Evolutionary conservation across 805 yeast genomes (phyloP).

Genomic region (Nakazawaea sp.): DNA sequence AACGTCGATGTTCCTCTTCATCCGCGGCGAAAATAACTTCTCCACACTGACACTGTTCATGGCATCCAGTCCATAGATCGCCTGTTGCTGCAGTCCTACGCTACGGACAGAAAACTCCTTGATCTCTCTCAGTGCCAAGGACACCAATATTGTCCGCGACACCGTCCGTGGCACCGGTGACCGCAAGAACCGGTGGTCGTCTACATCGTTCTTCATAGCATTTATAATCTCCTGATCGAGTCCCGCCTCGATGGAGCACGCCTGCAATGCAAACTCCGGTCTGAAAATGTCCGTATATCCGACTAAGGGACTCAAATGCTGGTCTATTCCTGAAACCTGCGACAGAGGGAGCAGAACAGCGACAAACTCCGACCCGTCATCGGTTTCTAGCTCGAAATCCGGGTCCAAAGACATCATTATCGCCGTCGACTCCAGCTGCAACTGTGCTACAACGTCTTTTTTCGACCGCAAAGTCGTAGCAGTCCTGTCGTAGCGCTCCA

Average conservation of each 20-base stretch:
- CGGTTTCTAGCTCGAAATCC: not conserved
- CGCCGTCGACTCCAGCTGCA: not conserved
- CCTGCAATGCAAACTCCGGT: slow-evolving; percentile 43
- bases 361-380: not conserved
- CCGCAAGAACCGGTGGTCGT: slow-evolving; percentile 27
- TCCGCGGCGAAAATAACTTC: slow-evolving; percentile 8
- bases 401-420: not conserved
- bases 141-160: slow-evolving; percentile 33
- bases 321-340: not conserved
- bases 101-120: slow-evolving; percentile 30
- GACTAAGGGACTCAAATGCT: slow-evolving; percentile 10
- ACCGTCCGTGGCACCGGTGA: slow-evolving; percentile 16
- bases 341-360: not conserved
- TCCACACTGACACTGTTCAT: slow-evolving; percentile 4
- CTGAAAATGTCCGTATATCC: slow-evolving; percentile 43
- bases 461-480: not conserved
- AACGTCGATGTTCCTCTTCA: not conserved
- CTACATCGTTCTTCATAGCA: slow-evolving; percentile 42
- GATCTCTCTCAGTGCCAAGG: slow-evolving; percentile 36
- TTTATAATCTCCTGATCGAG: slow-evolving; percentile 35
- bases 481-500: not conserved
- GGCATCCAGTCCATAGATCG: not conserved
- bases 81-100: slow-evolving; percentile 12
- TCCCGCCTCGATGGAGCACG: slow-evolving; percentile 40
- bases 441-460: not conserved